Percentiles rank a stretch among this genome's conserved stretches.
phyloP scores from a whole-genome alignment of 345 rosid genomes.

The Eucalyptus grandis region DNA sequence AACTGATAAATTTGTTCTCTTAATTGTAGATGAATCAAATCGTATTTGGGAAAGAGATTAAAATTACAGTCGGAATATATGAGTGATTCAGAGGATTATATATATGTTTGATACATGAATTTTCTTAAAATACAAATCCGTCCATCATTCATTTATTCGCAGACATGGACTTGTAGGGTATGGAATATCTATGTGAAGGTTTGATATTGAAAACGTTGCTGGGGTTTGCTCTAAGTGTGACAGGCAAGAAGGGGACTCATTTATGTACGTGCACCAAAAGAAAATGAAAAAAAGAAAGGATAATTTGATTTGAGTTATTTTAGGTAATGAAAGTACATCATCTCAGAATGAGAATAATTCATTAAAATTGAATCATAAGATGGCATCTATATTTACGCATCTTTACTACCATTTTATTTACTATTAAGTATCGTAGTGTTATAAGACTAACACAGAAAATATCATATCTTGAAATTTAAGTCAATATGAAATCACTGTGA shows the following conservation, averaged over 20 bases:
- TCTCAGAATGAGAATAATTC: background rate
- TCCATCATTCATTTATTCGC: background rate
- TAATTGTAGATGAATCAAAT: background rate
- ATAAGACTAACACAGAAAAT: too few relatives aligned
- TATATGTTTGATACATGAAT: background rate
- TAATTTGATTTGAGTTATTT: background rate
- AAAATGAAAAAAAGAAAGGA: background rate
- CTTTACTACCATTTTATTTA: background rate
- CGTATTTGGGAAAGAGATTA: background rate
- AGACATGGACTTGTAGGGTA: background rate
- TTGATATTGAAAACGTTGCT: background rate
- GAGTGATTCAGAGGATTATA: background rate
- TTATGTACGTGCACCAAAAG: background rate
- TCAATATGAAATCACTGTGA: fast-evolving
- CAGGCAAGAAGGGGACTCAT: background rate
- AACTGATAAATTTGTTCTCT: too few relatives aligned
- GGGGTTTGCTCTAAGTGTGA: background rate
- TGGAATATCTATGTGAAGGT: background rate
- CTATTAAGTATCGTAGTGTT: too few relatives aligned
- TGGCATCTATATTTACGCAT: background rate
- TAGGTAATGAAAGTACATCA: background rate
- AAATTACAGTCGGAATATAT: background rate
- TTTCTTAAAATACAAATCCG: background rate
- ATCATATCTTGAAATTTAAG: too few relatives aligned
- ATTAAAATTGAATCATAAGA: background rate